Conservation (phyloP, 768 basidiomycete species). For the Amyloporia xantha region DNA sequence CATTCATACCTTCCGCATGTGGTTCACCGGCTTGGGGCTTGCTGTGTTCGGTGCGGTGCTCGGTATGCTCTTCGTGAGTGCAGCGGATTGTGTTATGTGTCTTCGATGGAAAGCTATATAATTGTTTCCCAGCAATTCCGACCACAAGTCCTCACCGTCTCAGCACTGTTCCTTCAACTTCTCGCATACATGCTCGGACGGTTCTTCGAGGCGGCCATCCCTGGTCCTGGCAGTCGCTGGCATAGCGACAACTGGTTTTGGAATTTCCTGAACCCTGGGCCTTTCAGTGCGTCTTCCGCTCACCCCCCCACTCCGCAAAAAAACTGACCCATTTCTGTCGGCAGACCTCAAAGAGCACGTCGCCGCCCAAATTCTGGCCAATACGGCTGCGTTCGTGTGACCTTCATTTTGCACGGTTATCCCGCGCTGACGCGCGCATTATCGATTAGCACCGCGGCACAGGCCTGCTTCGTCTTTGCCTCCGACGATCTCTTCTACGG, state of each 20-base stretch:
- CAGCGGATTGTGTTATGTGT: too few species aligned
- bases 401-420: neutral
- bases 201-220: conserved; percentile 1
- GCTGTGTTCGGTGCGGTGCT: conserved; percentile 6
- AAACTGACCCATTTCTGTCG: neutral
- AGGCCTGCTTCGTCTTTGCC: conserved; percentile 6
- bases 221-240: conserved; percentile 2
- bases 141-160: conserved; percentile 1
- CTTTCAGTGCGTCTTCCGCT: conserved; percentile 3
- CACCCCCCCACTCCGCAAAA: neutral
- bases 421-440: neutral
- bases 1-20: conserved; percentile 6
- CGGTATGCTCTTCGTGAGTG: conserved; percentile 8
- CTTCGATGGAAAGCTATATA: neutral
- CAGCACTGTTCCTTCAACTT: conserved; percentile 3
- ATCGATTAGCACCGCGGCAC: neutral
- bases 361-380: conserved; percentile 4
- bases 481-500: conserved; percentile 6
- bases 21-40: conserved; percentile 4
- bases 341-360: conserved; percentile 5
- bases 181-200: conserved; percentile 7
- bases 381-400: conserved; percentile 1
- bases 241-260: conserved; percentile 7
- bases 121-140: conserved; percentile 3
- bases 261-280: conserved; percentile 5